These are phyloP conservation scores for Paramecium tetraurelia DNA, from an alignment of 73 alveolate genomes.

Conservation along the genomic window DNA sequence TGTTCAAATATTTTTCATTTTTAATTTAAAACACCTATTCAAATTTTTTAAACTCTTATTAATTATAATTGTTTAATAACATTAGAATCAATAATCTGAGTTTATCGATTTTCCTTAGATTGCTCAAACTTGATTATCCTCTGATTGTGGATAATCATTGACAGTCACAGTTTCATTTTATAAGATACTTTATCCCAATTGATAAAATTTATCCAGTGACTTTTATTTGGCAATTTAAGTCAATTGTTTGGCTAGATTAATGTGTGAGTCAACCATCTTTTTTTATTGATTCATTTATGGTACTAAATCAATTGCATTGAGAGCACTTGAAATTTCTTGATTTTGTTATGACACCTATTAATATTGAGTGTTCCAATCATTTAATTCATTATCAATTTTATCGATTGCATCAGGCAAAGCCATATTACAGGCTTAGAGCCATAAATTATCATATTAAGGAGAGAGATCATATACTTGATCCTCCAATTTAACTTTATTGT, in stretches of 20 bases:
- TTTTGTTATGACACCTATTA: background rate
- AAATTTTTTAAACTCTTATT: background rate
- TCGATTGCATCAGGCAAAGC: conserved; percentile 28
- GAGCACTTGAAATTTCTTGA: background rate
- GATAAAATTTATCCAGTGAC: conserved; percentile 22
- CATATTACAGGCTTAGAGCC: conserved; percentile 41
- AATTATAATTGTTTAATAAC: background rate
- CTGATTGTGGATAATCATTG: background rate
- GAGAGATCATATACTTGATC: background rate
- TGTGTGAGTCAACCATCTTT: background rate
- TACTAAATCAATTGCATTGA: background rate
- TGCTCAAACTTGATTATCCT: background rate
- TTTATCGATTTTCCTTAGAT: background rate
- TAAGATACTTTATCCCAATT: background rate
- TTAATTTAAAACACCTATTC: background rate
- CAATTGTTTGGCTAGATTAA: background rate
- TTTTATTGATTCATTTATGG: conserved; percentile 22
- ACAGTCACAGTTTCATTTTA: background rate
- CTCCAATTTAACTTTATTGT: conserved; percentile 33
- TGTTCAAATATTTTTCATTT: background rate
- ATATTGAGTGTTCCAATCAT: conserved; percentile 39
- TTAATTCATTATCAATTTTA: conserved; percentile 30
- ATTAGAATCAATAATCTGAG: background rate
- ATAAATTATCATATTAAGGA: conserved; percentile 30
- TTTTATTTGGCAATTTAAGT: background rate